These are phyloP conservation scores for Xerocomellus dryophilus DNA, from an alignment of 768 basidiomycete genomes.

Conservation along the genomic window DNA sequence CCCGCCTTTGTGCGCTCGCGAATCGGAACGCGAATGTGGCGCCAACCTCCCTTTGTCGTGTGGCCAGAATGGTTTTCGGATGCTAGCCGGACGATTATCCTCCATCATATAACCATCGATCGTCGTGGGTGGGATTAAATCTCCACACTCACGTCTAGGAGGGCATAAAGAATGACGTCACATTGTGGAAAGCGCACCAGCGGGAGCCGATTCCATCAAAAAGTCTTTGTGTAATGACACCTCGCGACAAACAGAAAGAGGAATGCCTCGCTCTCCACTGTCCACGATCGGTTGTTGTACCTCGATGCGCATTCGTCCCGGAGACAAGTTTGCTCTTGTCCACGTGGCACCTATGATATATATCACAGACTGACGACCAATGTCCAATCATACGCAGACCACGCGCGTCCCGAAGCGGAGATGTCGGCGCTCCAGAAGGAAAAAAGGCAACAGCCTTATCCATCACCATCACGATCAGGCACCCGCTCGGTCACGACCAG, in stretches of 20 bases:
- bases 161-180: background rate
- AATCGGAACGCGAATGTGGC: background rate
- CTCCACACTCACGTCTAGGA: conserved; percentile 2
- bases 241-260: background rate
- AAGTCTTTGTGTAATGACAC: background rate
- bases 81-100: background rate
- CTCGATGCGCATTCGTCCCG: background rate
- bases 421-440: background rate
- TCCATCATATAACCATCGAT: background rate
- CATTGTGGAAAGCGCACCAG: background rate
- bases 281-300: background rate
- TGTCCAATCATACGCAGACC: background rate
- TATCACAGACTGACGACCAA: background rate
- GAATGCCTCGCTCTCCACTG: too few species aligned
- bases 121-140: background rate
- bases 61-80: background rate
- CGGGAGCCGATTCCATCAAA: background rate
- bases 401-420: conserved; percentile 1
- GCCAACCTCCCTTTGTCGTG: conserved; percentile 6
- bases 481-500: background rate
- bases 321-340: background rate
- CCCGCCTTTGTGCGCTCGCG: conserved; percentile 17
- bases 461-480: conserved; percentile 20
- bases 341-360: background rate
- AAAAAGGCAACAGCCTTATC: background rate